These are phyloP conservation scores for Boletus subcaerulescens DNA, from an alignment of 768 basidiomycete genomes.

Conservation along the genomic window DNA sequence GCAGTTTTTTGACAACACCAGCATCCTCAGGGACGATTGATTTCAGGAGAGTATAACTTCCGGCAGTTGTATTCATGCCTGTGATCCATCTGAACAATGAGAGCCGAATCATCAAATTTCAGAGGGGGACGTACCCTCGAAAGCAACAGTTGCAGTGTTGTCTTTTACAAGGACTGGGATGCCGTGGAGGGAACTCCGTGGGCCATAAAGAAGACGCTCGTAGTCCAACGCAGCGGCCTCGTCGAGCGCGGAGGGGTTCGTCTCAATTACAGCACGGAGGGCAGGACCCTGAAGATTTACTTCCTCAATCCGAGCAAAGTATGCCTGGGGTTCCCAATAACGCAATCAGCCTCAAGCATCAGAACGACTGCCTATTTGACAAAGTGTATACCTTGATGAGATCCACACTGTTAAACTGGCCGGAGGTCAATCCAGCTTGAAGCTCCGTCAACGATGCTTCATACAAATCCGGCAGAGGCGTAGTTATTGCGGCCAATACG, in stretches of 20 bases:
- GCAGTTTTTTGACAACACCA: conserved; percentile 30
- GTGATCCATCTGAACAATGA: neutral
- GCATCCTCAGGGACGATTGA: conserved; percentile 36
- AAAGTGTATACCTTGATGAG: conserved; percentile 33
- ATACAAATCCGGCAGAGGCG: conserved; percentile 38
- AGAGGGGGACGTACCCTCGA: conserved; percentile 18
- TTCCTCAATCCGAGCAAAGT: conserved; percentile 42
- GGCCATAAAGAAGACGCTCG: conserved; percentile 29
- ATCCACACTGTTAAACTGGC: conserved; percentile 40
- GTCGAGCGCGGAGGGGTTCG: conserved; percentile 36
- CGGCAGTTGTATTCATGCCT: conserved; percentile 44
- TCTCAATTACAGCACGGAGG: conserved; percentile 41
- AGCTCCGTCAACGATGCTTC: conserved; percentile 40
- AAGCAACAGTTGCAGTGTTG: conserved; percentile 31
- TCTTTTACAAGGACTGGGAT: conserved; percentile 40
- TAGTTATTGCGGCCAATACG: conserved; percentile 11
- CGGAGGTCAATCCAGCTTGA: conserved; percentile 33
- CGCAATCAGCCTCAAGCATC: neutral
- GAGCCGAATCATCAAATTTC: too few relatives aligned
- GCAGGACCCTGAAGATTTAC: conserved; percentile 38
- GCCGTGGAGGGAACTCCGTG: conserved; percentile 35
- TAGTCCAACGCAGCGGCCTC: conserved; percentile 35
- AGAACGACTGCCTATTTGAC: too few relatives aligned
- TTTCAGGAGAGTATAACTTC: conserved; percentile 35
- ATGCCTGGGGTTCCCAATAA: conserved; percentile 29